Conservation (phyloP, 805 yeast genomes). For the Nakazawaea siamensis region DNA sequence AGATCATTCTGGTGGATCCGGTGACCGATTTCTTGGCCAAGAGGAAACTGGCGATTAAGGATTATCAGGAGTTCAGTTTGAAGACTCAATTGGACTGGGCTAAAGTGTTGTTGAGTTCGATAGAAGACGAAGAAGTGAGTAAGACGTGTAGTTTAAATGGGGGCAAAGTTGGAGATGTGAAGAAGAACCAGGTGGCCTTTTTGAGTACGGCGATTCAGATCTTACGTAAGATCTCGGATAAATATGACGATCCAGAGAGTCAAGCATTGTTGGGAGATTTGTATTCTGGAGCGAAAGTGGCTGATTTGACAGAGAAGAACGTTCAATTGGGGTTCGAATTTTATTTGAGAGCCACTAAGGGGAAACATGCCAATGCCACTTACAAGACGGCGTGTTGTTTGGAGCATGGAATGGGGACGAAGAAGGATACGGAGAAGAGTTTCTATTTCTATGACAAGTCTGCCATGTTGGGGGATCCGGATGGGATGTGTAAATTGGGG, state of each 20-base stretch:
- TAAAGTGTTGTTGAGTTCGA: constrained; percentile 43
- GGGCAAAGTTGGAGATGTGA: constrained; percentile 31
- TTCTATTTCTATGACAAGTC: constrained; percentile 48
- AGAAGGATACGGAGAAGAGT: constrained; percentile 36
- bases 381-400: constrained; percentile 65
- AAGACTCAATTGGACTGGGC: constrained; percentile 57
- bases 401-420: constrained; percentile 56
- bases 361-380: constrained; percentile 50
- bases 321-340: constrained; percentile 52
- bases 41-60: constrained; percentile 25
- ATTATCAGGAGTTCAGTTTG: constrained; percentile 33
- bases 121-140: constrained; percentile 30
- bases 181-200: constrained; percentile 47
- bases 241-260: constrained; percentile 48
- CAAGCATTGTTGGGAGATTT: constrained; percentile 52
- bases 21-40: constrained; percentile 18
- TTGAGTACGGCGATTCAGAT: constrained; percentile 50
- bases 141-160: constrained; percentile 41
- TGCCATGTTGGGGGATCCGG: constrained; percentile 51
- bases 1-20: constrained; percentile 4
- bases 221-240: constrained; percentile 42
- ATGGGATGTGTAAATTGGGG: constrained; percentile 71
- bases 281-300: constrained; percentile 42
- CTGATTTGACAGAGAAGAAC: constrained; percentile 41
- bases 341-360: constrained; percentile 51